These are phyloP conservation scores for Rhizopogon vulgaris DNA, from an alignment of 768 basidiomycete genomes.

Conservation along the genomic window DNA sequence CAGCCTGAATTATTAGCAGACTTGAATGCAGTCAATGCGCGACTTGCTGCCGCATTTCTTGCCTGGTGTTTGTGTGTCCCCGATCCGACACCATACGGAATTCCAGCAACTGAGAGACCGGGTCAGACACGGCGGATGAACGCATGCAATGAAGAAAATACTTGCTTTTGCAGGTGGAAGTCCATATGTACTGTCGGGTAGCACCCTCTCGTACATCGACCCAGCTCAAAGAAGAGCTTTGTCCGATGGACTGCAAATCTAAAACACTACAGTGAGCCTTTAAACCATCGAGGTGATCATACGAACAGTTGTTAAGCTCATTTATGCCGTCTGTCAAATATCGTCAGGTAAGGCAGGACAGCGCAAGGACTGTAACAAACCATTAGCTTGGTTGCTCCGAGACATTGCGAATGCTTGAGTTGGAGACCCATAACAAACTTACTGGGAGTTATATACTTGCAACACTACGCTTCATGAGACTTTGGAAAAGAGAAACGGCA, in stretches of 20 bases:
- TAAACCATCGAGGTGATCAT: not conserved
- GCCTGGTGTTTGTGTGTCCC: conserved; percentile 47
- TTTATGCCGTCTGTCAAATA: conserved; percentile 21
- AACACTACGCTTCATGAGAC: not conserved
- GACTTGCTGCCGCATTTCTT: conserved; percentile 33
- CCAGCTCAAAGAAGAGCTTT: conserved; percentile 47
- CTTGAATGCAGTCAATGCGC: conserved; percentile 32
- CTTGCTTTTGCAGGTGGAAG: conserved; percentile 52
- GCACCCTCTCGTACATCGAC: conserved; percentile 39
- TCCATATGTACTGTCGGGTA: conserved; percentile 46
- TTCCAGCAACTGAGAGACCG: conserved; percentile 40
- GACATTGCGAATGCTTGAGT: conserved; percentile 18
- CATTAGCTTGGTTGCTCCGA: conserved; percentile 2
- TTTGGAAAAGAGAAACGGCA: conserved; percentile 11
- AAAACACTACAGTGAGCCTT: not conserved
- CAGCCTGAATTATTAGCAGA: conserved; percentile 12
- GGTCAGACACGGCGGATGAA: conserved; percentile 8
- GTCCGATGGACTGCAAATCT: conserved; percentile 51
- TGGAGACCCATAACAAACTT: conserved; percentile 9
- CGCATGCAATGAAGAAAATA: conserved; percentile 5
- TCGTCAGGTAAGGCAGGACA: not conserved
- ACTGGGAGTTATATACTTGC: conserved; percentile 18
- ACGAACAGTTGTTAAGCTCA: conserved; percentile 37
- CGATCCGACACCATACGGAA: conserved; percentile 41
- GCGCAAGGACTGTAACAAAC: not conserved